These are phyloP conservation scores for Saccharomycopsis vini DNA, from an alignment of 805 yeast species.

Conservation along the genomic window DNA sequence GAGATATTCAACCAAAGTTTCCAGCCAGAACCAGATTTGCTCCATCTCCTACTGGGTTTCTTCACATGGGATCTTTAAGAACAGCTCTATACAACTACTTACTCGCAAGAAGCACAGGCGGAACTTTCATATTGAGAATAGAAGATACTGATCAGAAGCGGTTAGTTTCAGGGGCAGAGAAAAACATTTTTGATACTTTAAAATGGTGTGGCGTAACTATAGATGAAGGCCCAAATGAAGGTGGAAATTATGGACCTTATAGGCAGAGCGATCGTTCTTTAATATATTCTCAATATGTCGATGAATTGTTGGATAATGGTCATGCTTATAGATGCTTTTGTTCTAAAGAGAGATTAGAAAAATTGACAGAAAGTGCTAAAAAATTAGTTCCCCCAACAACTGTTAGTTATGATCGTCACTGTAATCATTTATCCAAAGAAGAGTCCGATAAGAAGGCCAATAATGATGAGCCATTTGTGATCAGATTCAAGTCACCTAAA, in stretches of 20 bases:
- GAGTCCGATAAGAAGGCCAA: conserved; percentile 23
- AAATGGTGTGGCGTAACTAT: conserved; percentile 65
- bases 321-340: conserved; percentile 85
- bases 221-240: conserved; percentile 72
- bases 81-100: conserved; percentile 89
- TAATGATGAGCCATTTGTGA: conserved; percentile 31
- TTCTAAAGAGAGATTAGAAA: conserved; percentile 63
- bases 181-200: conserved; percentile 65
- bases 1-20: not conserved
- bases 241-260: conserved; percentile 61
- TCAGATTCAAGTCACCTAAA: conserved; percentile 73
- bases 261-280: conserved; percentile 72
- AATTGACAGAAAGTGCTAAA: conserved; percentile 64
- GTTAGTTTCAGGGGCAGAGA: conserved; percentile 73
- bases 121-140: conserved; percentile 69
- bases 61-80: conserved; percentile 89
- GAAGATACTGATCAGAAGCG: conserved; percentile 92
- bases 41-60: conserved; percentile 93
- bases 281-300: conserved; percentile 56
- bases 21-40: conserved; percentile 88
- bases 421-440: conserved; percentile 38
- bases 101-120: conserved; percentile 69
- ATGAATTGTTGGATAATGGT: conserved; percentile 50
- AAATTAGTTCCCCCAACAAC: conserved; percentile 78
- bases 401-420: conserved; percentile 83